Conservation (phyloP, 2,329 filamentous ascomycete genomes). For the Penicillium sp. region DNA sequence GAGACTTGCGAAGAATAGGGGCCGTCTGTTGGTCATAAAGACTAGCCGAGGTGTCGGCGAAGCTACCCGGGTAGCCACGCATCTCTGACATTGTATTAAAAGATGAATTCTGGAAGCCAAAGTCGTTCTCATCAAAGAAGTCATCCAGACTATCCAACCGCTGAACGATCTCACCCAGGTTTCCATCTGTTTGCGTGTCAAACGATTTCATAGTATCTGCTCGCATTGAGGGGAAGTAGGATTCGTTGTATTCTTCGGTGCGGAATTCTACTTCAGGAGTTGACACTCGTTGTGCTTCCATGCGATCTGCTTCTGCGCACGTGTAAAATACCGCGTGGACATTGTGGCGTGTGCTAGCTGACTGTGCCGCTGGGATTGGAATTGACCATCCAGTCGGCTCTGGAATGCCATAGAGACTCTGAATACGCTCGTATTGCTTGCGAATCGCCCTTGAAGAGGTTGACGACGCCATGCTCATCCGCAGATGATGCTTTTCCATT, state of each 20-base stretch:
- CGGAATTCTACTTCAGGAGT: slow-evolving; percentile 92
- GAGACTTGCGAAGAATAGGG: slow-evolving; percentile 81
- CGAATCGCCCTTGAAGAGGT: slow-evolving; percentile 78
- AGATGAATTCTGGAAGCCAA: slow-evolving; percentile 54
- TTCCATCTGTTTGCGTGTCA: slow-evolving; percentile 57
- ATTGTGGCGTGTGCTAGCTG: slow-evolving; percentile 78
- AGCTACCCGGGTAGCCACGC: slow-evolving; percentile 55
- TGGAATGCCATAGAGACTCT: slow-evolving; percentile 93
- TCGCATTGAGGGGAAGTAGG: slow-evolving; percentile 71
- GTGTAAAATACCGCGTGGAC: slow-evolving; percentile 97
- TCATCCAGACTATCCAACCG: slow-evolving; percentile 77
- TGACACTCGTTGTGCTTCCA: slow-evolving; percentile 58
- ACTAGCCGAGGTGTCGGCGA: slow-evolving; percentile 70
- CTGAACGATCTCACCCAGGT: slow-evolving; percentile 76
- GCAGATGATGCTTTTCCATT: slow-evolving; percentile 88
- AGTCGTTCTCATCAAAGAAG: slow-evolving; percentile 68
- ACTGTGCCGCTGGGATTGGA: slow-evolving; percentile 85
- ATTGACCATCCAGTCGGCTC: slow-evolving; percentile 96
- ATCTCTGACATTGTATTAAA: slow-evolving; percentile 34
- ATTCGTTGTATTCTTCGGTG: slow-evolving; percentile 75
- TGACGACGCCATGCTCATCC: slow-evolving; percentile 92
- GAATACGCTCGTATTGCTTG: slow-evolving; percentile 91
- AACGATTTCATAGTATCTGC: slow-evolving; percentile 93
- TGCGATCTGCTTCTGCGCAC: slow-evolving; percentile 65
- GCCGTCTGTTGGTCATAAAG: slow-evolving; percentile 91